Base-by-base conservation (phyloP, 2,329 filamentous ascomycete species). In the Dactylonectria macrodidyma region DNA sequence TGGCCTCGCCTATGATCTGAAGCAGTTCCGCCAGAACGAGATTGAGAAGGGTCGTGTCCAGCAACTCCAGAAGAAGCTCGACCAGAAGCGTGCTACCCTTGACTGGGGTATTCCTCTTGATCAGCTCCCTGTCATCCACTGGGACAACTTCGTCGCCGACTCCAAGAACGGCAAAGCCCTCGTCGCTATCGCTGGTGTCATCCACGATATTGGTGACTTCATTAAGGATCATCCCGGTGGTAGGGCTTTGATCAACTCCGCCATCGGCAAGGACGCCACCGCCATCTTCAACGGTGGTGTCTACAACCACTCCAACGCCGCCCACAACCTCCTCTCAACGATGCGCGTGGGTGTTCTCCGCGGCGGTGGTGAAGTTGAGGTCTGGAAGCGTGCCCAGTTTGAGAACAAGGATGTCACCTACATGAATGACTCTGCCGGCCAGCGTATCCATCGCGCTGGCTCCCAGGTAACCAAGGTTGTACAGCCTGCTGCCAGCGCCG, bases 261-360 rank as follows among this genome's bases (percentile, higher is more conserved):
- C 91, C 58, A 89, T 97, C 65, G 94, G 94, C 80, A 96, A 96
- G 86, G 94, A 97, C 71, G 93, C 93, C 62, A 96, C 94, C 16
- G 93, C 93, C 75, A 94, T 95, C 83, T 97, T 97, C 89, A 97
- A 97, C 82, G 94, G 94, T 72, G 94, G 94, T 83, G 92, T 97
- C 69, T 97, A 97, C 85, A 89, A 92, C 81, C 94, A 97, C 86
- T 94, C 92, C 80, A 97, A 97, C 83, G 94, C 93, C 63, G 94
- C 94, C 41, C 94, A 97, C 87, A 97, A 97, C 84, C 83, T 96
- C 68, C 88, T 97, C 71, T 95, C 92, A 8, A 96, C 93, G 73
- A 96, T 96, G 93, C 89, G 94, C 74, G 91, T 96, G 14, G 94
- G 93, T 81, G 93, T 97, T 56, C 92, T 97, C 71, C 92, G 93